A percentile compares a stretch with the other conserved stretches of the same genome.
Conservation (phyloP, 2,329 filamentous ascomycete species). For the Ceratocystiopsis brevicomis region DNA sequence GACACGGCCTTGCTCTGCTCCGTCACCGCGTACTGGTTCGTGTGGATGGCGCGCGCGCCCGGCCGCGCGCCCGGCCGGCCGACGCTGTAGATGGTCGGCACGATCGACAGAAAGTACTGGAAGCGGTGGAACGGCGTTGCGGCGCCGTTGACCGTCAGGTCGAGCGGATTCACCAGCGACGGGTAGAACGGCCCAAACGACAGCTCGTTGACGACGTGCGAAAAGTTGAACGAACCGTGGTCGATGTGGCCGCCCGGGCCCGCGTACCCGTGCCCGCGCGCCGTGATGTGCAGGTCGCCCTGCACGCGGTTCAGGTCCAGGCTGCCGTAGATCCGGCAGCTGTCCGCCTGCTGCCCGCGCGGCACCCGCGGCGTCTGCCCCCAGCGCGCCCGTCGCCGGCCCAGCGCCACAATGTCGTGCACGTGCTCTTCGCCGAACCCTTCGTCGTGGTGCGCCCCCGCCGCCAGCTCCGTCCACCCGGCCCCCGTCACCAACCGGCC, state of each 20-base stretch:
- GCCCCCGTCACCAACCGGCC: slow-evolving; percentile 37
- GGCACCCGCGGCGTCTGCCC: slow-evolving; percentile 56
- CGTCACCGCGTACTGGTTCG: slow-evolving; percentile 96
- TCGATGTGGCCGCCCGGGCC: slow-evolving; percentile 65
- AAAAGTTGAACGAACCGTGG: slow-evolving; percentile 85
- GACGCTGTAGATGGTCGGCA: slow-evolving; percentile 80
- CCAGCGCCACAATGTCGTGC: slow-evolving; percentile 68
- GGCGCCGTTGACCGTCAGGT: slow-evolving; percentile 70
- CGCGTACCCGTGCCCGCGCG: slow-evolving; percentile 83
- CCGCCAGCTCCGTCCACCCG: slow-evolving; percentile 30
- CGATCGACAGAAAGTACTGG: slow-evolving; percentile 92
- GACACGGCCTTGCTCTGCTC: slow-evolving; percentile 58
- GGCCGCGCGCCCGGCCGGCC: slow-evolving; percentile 18
- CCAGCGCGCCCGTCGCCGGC: slow-evolving; percentile 43
- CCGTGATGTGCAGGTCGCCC: slow-evolving; percentile 95
- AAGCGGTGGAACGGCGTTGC: slow-evolving; percentile 74
- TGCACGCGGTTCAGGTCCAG: slow-evolving; percentile 92
- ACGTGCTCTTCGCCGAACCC: slow-evolving; percentile 68
- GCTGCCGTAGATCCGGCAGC: slow-evolving; percentile 77
- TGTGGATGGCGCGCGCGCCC: slow-evolving; percentile 48
- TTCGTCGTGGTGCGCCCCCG: slow-evolving; percentile 39
- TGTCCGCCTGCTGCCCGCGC: slow-evolving; percentile 33
- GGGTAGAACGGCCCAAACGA: slow-evolving; percentile 97
- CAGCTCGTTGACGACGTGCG: slow-evolving; percentile 85
- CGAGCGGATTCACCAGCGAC: slow-evolving; percentile 79